Base-by-base conservation (phyloP, 495 filamentous ascomycete genomes). In the Podospora comata region DNA sequence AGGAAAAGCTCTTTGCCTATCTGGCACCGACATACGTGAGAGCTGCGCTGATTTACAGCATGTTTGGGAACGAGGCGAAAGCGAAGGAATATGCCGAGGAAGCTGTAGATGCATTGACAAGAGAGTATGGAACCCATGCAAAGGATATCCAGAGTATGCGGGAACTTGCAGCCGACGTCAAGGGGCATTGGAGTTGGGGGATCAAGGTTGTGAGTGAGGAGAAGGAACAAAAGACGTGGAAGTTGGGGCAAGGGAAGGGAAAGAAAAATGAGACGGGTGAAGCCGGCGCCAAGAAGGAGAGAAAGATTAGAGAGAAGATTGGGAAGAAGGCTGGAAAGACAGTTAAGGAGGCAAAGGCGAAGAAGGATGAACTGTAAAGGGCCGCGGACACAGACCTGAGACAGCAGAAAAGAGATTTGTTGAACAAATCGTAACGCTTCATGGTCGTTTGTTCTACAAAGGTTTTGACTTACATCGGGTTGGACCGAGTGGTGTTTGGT, bases 31-130 rank as follows among this genome's bases (percentile, higher is more conserved):
- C 74, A 4, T 79, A 81, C 64, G 80, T 78, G 3, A 68, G 77
- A 6, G 81, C 80, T 5, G 81, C 81, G 56, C 69, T 83, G 16
- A 76, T 82, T 57, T 78, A 74, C 55, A 74, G 77, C n/a, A 75
- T 81, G 44, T 80, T 81, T 66, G 81, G 77, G 23, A 65, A 77
- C 57, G 77, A 79, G 64, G 71, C 70, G n/a, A 72, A 73, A 68
- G 74, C 80, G 7, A 67, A 48, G 2, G 67, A 72, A 60, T 80
- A 77, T 67, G 81, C 80, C 11, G 11, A 3, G 1, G 54, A 67
- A 32, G 81, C 80, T 20, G 74, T 61, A 2, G 77, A 70, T 5
- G 79, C 78, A 13, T 19, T 82, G 23, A 68, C 71, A 55, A 74
- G 77, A 20, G 81, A 83, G 73, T 70, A 64, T 1, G 81, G 81